These are phyloP conservation scores for Boletus bicolor DNA, from an alignment of 768 basidiomycete genomes.

Conservation along the genomic window DNA sequence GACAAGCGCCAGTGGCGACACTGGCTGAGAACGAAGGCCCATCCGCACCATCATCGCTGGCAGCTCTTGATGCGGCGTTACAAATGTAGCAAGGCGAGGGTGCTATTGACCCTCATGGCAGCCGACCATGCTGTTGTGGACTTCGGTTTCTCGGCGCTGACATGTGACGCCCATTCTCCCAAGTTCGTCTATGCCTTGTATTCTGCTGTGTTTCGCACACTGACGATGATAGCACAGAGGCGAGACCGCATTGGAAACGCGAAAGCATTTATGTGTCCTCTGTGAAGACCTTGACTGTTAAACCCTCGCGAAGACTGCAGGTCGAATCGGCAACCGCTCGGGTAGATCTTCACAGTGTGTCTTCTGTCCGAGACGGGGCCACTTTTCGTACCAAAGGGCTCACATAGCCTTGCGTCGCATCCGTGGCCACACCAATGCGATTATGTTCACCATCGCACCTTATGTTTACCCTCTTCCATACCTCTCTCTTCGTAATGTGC, in stretches of 20 bases:
- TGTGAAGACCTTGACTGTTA: background rate
- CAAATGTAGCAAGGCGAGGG: background rate
- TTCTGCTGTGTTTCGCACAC: background rate
- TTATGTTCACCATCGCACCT: too few species aligned
- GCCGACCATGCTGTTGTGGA: constrained; percentile 1
- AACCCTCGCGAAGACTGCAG: constrained; percentile 22
- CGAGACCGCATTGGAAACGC: background rate
- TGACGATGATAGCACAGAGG: constrained; percentile 8
- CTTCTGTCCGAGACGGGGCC: background rate
- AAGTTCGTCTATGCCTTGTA: constrained; percentile 1
- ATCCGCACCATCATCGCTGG: constrained; percentile 1
- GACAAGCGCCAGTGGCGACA: background rate
- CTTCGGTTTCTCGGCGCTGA: background rate
- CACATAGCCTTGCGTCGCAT: background rate
- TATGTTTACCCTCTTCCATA: too few species aligned
- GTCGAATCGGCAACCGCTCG: background rate
- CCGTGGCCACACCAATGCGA: too few species aligned
- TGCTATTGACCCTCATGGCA: background rate
- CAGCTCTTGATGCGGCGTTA: background rate
- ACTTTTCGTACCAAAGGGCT: background rate
- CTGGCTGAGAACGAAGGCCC: background rate
- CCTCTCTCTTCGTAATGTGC: too few species aligned
- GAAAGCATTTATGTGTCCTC: constrained; percentile 8
- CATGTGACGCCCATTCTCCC: background rate
- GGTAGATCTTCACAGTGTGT: background rate